Evolutionary conservation across 805 yeast genomes (phyloP).

Genomic region (Lachancea cidri): DNA sequence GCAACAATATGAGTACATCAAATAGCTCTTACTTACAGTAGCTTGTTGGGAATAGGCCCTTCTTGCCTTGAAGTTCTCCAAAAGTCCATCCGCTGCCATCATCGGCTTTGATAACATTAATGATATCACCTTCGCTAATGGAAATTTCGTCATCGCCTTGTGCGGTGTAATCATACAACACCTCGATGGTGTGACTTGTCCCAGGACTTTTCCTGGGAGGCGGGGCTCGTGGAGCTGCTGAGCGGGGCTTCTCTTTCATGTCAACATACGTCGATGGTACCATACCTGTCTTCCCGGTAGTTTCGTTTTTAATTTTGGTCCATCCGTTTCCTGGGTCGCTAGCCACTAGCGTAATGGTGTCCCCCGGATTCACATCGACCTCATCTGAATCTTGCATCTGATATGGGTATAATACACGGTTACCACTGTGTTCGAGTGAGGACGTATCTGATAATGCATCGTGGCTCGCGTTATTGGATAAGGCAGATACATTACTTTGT

Average conservation of each 20-base stretch:
- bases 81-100: conserved; percentile 93
- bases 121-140: conserved; percentile 66
- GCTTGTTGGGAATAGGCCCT: conserved; percentile 75
- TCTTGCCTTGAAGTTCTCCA: conserved; percentile 66
- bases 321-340: conserved; percentile 91
- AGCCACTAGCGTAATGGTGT: conserved; percentile 50
- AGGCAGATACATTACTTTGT: conserved; percentile 4
- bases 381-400: conserved; percentile 73
- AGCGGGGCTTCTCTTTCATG: conserved; percentile 29
- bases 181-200: conserved; percentile 47
- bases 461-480: conserved; percentile 9
- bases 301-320: conserved; percentile 57
- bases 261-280: conserved; percentile 83
- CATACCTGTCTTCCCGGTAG: conserved; percentile 56
- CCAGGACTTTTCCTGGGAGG: conserved; percentile 49
- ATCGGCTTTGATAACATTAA: conserved; percentile 62
- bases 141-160: conserved; percentile 76
- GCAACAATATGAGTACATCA: too few relatives aligned
- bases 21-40: conserved; percentile 43
- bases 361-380: conserved; percentile 55
- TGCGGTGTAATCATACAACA: conserved; percentile 70
- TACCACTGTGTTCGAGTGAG: conserved; percentile 9
- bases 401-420: conserved; percentile 61
- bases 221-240: conserved; percentile 37
- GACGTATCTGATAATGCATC: conserved; percentile 9